Conservation (phyloP, 768 basidiomycete species). For the Hydnum rufescens region DNA sequence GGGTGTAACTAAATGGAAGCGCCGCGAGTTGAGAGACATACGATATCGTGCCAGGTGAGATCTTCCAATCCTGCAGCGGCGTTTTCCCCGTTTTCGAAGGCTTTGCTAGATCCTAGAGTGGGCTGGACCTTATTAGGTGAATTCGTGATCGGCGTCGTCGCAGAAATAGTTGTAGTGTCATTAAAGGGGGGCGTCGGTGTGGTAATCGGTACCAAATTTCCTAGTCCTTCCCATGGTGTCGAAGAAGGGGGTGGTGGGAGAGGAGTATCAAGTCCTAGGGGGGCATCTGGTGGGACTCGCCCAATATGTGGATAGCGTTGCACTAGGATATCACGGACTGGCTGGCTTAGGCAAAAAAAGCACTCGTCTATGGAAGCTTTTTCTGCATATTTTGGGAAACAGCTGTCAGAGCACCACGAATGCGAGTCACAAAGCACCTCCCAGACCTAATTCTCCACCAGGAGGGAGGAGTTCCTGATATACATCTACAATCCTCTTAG, state of each 20-base stretch:
- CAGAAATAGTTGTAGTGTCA: not conserved
- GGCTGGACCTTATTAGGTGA: not conserved
- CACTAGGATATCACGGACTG: conserved; percentile 57
- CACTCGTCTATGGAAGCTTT: conserved; percentile 90
- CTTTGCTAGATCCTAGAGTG: not conserved
- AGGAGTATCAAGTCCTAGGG: conserved; percentile 51
- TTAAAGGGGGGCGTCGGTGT: not conserved
- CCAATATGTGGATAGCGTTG: conserved; percentile 59
- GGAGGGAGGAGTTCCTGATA: conserved; percentile 60
- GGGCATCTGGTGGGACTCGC: conserved; percentile 44
- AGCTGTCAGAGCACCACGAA: not conserved
- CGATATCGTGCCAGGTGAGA: conserved; percentile 62
- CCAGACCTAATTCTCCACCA: conserved; percentile 60
- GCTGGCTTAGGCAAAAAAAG: conserved; percentile 77
- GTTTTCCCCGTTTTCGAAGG: not conserved
- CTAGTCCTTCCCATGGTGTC: conserved; percentile 37
- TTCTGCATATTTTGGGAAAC: conserved; percentile 28
- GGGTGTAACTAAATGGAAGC: not conserved
- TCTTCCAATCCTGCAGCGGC: conserved; percentile 8
- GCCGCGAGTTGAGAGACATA: not conserved
- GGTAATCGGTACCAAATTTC: conserved; percentile 36
- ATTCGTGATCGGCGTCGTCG: no score
- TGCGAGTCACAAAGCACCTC: not conserved
- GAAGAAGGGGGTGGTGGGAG: conserved; percentile 38
- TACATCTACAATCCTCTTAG: conserved; percentile 61